These are phyloP conservation scores for Thelephora terrestris DNA, from an alignment of 1,284 basidiomycete genomes.

Conservation along the genomic window DNA sequence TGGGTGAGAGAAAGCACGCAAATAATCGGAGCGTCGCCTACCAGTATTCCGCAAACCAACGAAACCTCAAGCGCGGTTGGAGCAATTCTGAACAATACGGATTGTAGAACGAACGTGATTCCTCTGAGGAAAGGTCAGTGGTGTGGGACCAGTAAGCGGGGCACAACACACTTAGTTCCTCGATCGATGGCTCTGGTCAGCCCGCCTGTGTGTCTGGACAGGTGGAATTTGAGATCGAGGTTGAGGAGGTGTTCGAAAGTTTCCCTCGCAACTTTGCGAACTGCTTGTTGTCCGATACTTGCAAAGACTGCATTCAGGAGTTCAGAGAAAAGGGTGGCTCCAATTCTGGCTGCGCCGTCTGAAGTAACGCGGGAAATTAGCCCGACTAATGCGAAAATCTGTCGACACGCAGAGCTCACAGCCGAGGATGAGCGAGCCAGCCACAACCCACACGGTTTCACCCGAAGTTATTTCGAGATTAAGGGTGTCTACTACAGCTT, in stretches of 20 bases:
- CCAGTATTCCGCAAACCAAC: slow-evolving; percentile 95
- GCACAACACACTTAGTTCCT: slow-evolving; percentile 75
- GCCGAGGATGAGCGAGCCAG: slow-evolving; percentile 81
- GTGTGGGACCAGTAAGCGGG: slow-evolving; percentile 1
- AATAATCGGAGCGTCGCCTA: slow-evolving; percentile 24
- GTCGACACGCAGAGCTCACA: slow-evolving; percentile 46
- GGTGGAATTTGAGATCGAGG: slow-evolving; percentile 89
- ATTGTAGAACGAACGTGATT: slow-evolving; percentile 91
- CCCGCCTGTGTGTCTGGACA: slow-evolving; percentile 91
- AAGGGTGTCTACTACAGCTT: slow-evolving; percentile 80
- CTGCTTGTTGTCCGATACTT: slow-evolving; percentile 89
- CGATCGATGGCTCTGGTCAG: slow-evolving; percentile 94
- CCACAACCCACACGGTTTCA: slow-evolving; percentile 85
- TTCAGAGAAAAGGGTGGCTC: slow-evolving; percentile 85
- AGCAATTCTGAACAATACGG: slow-evolving; percentile 90
- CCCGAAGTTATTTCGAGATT: slow-evolving; percentile 75
- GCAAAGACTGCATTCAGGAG: slow-evolving; percentile 95
- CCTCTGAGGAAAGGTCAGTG: slow-evolving; percentile 45
- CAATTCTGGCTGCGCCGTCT: slow-evolving; percentile 90
- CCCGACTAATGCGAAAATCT: not conserved
- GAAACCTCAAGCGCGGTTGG: slow-evolving; percentile 95
- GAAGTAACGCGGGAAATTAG: slow-evolving; percentile 5
- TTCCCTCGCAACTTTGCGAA: slow-evolving; percentile 86
- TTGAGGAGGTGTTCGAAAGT: slow-evolving; percentile 91
- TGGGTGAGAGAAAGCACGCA: slow-evolving; percentile 3